Evolutionary conservation across 495 filamentous ascomycete species (phyloP), one percentile per base, ranked within the genome.

Genomic region (Margaritispora aquatica): DNA sequence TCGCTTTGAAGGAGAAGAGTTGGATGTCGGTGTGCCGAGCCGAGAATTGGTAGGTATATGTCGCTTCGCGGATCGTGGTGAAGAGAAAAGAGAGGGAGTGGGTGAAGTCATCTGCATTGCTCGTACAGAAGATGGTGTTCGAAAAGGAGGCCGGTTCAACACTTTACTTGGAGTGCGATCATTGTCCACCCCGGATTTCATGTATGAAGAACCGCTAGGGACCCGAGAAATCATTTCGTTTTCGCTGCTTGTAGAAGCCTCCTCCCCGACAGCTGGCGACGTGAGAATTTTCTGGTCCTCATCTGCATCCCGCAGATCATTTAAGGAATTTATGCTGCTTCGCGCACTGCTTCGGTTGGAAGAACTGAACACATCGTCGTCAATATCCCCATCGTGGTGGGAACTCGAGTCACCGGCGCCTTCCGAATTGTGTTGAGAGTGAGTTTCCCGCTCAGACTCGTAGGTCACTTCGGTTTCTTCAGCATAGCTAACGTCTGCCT

Each of bases 81-180:
- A 77, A 34, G 66, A 73, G 63, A 75, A 76, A 26, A 78, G 68
- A 3, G 75, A 77, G 8, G 77, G 75, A 0, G 84, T 77, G 1
- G 85, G 84, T 2, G 84, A 86, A 0, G 83, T 79, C 84, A 93
- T 89, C 66, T 93, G 89, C 75, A 94, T 84, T 1, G 86, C 86
- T 36, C 84, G 79, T 8, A 93, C 84, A 0, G 86, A 88, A 34
- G 87, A 90, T 0, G 88, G 84, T 9, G 89, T 89, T 51, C 85
- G 77, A 62, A 88, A 88, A 8, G 75, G 76, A 0, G 78, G 71
- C 2, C 76, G 70, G n/a, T 27, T 23, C 7, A 63, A 29, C 1
- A 64, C 55, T 55, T 66, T 65, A 49, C 55, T 68, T 1, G 75
- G 73, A 1, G 71, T 74, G 51, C 64, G 70, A 26, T 61, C 61